These are phyloP conservation scores for Populus hybrid DNA, from an alignment of 441 rosid genomes.

Conservation along the genomic window DNA sequence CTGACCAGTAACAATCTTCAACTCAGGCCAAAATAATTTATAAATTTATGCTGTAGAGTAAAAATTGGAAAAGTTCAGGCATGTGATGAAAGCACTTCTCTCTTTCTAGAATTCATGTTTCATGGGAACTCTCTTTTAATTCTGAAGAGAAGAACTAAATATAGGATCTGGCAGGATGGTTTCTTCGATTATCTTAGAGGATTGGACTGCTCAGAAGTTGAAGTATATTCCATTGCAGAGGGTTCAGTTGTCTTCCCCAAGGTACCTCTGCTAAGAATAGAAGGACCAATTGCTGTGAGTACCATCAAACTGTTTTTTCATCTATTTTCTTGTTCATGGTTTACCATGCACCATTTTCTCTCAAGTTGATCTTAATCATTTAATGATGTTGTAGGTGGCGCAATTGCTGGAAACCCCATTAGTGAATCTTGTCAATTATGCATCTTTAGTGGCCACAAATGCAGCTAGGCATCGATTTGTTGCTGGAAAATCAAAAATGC, in stretches of 20 bases:
- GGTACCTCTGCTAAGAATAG: constrained; percentile 84
- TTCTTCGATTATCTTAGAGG: constrained; percentile 75
- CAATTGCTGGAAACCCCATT: constrained; percentile 93
- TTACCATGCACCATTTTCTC: neutral
- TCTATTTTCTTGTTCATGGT: neutral
- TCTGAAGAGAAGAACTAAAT: neutral
- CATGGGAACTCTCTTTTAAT: neutral
- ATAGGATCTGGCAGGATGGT: constrained; percentile 53
- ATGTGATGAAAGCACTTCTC: neutral
- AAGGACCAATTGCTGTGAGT: constrained; percentile 94
- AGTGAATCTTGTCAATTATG: constrained; percentile 76
- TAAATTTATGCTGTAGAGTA: neutral
- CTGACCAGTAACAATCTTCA: neutral
- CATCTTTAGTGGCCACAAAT: constrained; percentile 88
- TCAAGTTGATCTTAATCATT: constrained; percentile 8
- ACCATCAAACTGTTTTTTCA: constrained; percentile 11
- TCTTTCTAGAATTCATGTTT: neutral
- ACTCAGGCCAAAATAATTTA: neutral
- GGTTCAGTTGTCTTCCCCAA: constrained; percentile 96
- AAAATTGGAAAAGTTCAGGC: neutral
- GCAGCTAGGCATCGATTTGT: constrained; percentile 92
- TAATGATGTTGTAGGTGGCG: constrained; percentile 51
- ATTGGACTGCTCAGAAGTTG: constrained; percentile 84
- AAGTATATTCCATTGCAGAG: constrained; percentile 80
- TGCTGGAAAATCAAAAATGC: constrained; percentile 70